Base-by-base conservation (phyloP, 2,329 filamentous ascomycete genomes). In the Coniella lustricola region DNA sequence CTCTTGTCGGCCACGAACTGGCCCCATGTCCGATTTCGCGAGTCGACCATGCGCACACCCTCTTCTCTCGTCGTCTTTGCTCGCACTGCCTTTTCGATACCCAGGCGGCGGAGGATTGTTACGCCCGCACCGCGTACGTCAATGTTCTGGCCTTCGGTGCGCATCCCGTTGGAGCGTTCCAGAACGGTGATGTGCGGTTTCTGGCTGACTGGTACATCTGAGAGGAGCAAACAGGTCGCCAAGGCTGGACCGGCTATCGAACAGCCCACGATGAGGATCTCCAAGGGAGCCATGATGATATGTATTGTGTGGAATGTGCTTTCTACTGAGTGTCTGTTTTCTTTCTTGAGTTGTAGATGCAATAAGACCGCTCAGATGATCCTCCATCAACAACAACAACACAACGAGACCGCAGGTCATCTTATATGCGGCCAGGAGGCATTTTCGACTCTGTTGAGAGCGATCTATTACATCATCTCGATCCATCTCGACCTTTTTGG, bases 91-190 rank as follows among this genome's bases (percentile, higher is more conserved):
- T 57, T 53, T 39, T 68, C 62, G 14, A 73, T 54, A 1, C 67
- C 67, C 54, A 73, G 63, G 32, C 60, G 62, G 18, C 59, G 56
- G 38, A 73, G 67, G 12, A 72, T 60, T 7, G 67, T 59, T 14
- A 73, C 60, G 1, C 65, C 70, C 4, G 63, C 55, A 2, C 62
- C 67, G 22, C 70, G 68, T 3, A 74, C 64, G 52, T 75, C 72
- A 35, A 74, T 59, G 17, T 69, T 64, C 50, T 71, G 69, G 2
- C 72, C 72, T 20, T 66, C 65, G 3, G 59, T 60, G 12, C 69
- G 62, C 13, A 67, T 63, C 14, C 53, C 42, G 0, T 67, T 53
- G 1, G 66, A 65, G 16, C 68, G 67, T 48, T 74, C 72, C 14
- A 74, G 55, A 33, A 75, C 58, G 3, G 70, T 73, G 53, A 73